phyloP scores from a whole-genome alignment of 2,329 filamentous ascomycete genomes.

The Aspergillus sp. region DNA sequence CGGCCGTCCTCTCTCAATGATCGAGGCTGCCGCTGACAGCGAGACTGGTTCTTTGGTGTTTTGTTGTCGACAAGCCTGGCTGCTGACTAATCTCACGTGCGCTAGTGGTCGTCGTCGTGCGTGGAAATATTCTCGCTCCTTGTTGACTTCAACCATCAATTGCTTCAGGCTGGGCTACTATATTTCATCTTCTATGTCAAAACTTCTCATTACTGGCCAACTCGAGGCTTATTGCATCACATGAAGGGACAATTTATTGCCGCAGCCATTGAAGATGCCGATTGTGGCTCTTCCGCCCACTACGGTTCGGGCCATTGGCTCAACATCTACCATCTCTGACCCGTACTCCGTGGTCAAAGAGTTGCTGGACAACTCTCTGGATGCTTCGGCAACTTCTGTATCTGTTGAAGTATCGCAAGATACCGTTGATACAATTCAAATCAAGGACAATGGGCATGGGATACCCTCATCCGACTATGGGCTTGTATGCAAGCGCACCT shows the following conservation, averaged over 20 bases:
- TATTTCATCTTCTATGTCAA: slow-evolving; percentile 5
- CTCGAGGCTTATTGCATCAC: neutral
- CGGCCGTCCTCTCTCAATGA: neutral
- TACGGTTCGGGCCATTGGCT: slow-evolving; percentile 54
- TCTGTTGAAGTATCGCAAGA: slow-evolving; percentile 60
- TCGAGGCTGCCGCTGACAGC: neutral
- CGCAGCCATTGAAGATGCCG: slow-evolving; percentile 37
- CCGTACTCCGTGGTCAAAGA: slow-evolving; percentile 62
- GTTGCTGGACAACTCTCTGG: slow-evolving; percentile 67
- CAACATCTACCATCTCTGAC: slow-evolving; percentile 58
- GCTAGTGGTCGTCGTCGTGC: slow-evolving; percentile 4
- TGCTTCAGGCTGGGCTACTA: neutral
- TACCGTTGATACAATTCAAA: slow-evolving; percentile 61
- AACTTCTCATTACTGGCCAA: no score
- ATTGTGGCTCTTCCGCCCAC: slow-evolving; percentile 45
- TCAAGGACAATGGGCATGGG: slow-evolving; percentile 64
- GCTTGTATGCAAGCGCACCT: slow-evolving; percentile 57
- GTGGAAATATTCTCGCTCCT: slow-evolving; percentile 17
- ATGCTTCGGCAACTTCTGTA: slow-evolving; percentile 60
- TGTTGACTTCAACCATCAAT: neutral
- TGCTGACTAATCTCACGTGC: slow-evolving; percentile 17
- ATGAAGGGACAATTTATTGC: neutral
- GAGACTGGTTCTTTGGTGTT: neutral
- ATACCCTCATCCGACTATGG: slow-evolving; percentile 57
- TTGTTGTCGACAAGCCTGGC: neutral